phyloP scores from a whole-genome alignment of 352 stramenopile genomes.

The Thraustochytrium aureum region DNA sequence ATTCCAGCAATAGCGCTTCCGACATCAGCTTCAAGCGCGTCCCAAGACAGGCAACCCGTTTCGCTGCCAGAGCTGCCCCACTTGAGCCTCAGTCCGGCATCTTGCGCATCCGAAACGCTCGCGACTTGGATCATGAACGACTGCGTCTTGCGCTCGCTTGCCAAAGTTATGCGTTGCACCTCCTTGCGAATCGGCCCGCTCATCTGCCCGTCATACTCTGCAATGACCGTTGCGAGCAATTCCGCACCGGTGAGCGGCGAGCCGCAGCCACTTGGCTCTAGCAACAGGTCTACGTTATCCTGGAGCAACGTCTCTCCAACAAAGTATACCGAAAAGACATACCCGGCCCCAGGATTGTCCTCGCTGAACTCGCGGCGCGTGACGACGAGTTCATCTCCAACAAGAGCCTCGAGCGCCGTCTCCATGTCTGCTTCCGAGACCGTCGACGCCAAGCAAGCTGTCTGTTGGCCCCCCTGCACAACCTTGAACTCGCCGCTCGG shows the following conservation, averaged over 20 bases:
- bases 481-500: slow-evolving; percentile 50
- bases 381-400: slow-evolving; percentile 58
- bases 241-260: background rate
- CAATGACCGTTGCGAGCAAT: background rate
- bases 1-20: background rate
- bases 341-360: slow-evolving; percentile 61
- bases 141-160: background rate
- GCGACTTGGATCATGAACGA: slow-evolving; percentile 2
- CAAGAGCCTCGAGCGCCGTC: slow-evolving; percentile 50
- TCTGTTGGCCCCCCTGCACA: slow-evolving; percentile 36
- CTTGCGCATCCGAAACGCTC: background rate
- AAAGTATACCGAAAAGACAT: slow-evolving; percentile 92
- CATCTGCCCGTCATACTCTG: background rate
- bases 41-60: background rate
- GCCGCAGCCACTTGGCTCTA: too few species aligned
- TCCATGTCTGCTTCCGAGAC: slow-evolving; percentile 52
- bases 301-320: slow-evolving; percentile 27
- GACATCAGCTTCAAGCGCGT: background rate
- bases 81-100: background rate
- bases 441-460: slow-evolving; percentile 53
- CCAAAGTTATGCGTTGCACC: background rate
- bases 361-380: slow-evolving; percentile 58
- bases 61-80: slow-evolving; percentile 4
- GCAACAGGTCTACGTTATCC: background rate
- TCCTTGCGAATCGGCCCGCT: slow-evolving; percentile 12